These are phyloP conservation scores for Cornus kousa DNA, from an alignment of 148 eudicot genomes.

Conservation along the genomic window DNA sequence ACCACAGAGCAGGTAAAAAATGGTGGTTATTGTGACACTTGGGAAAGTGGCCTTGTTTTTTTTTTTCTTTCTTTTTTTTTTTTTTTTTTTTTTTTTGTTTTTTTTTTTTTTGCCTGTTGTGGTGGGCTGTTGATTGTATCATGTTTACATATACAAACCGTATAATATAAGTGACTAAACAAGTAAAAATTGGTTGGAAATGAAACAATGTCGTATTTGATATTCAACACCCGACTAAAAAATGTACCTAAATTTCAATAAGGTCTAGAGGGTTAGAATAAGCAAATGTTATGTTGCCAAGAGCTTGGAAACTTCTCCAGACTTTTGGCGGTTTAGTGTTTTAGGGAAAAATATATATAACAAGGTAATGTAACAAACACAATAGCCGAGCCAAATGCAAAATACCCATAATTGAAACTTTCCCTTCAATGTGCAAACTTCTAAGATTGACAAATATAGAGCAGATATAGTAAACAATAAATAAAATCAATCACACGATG, in stretches of 20 bases:
- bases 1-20: constrained; percentile 47
- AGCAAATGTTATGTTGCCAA: constrained; percentile 46
- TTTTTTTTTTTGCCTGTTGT: constrained; percentile 39
- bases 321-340: constrained; percentile 27
- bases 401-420: too few relatives aligned
- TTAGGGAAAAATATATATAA: too few relatives aligned
- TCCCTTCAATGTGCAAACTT: too few relatives aligned
- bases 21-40: constrained; percentile 39
- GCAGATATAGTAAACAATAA: too few relatives aligned
- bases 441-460: too few relatives aligned
- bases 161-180: background rate
- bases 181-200: background rate
- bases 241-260: constrained; percentile 38
- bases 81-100: too few relatives aligned
- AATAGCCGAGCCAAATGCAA: too few relatives aligned
- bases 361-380: too few relatives aligned
- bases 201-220: background rate
- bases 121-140: constrained; percentile 53
- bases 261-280: constrained; percentile 41
- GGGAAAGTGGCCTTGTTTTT: constrained; percentile 28
- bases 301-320: constrained; percentile 45
- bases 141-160: constrained; percentile 7
- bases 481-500: too few relatives aligned
- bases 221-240: background rate
- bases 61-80: too few relatives aligned